Evolutionary conservation across 352 stramenopile species (phyloP).

Genomic region (Pythium periplocum): DNA sequence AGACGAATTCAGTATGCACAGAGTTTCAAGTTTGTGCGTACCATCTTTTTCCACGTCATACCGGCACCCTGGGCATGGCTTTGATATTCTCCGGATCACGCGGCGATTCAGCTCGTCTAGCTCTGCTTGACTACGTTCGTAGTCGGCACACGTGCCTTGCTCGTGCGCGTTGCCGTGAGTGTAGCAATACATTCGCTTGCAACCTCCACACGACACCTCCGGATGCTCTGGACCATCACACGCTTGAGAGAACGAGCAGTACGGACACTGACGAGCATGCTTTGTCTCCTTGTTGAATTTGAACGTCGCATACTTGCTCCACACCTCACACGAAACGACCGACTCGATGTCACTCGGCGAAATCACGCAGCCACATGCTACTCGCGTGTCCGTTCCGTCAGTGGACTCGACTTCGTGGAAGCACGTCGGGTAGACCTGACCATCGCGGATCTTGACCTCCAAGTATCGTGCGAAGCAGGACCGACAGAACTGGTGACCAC

Average conservation of each 20-base stretch:
- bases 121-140: conserved; percentile 65
- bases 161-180: conserved; percentile 83
- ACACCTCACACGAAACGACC: conserved; percentile 42
- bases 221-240: conserved; percentile 30
- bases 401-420: conserved; percentile 40
- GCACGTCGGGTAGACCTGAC: conserved; percentile 66
- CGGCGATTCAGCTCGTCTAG: conserved; percentile 78
- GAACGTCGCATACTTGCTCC: conserved; percentile 81
- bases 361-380: conserved; percentile 34
- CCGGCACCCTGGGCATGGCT: conserved; percentile 81
- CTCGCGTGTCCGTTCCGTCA: not conserved
- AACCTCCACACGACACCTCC: conserved; percentile 41
- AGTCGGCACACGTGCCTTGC: conserved; percentile 62
- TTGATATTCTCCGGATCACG: conserved; percentile 72
- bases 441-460: conserved; percentile 63
- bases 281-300: conserved; percentile 82
- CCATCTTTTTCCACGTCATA: conserved; percentile 86
- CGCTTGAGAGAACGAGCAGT: conserved; percentile 55
- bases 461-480: conserved; percentile 49
- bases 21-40: not conserved
- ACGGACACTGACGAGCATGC: conserved; percentile 52
- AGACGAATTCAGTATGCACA: not conserved
- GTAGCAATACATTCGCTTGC: conserved; percentile 77
- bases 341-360: conserved; percentile 35
- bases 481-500: conserved; percentile 61